Evolutionary conservation across 2,329 filamentous ascomycete genomes (phyloP).

Genomic region (Verticillium zaregamsianum): DNA sequence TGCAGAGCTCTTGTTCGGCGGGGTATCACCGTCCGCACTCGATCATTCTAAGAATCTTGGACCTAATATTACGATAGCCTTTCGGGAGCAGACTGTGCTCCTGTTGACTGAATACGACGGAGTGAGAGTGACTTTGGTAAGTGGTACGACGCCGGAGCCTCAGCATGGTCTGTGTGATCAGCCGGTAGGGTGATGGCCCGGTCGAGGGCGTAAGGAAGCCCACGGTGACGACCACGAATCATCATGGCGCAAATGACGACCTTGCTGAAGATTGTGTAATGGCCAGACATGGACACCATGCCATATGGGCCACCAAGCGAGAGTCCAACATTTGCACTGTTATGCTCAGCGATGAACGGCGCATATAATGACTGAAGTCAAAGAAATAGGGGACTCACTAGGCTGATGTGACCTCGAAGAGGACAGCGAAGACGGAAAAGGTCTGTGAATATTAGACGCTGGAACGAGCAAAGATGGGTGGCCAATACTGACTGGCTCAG

Average conservation of each 20-base stretch:
- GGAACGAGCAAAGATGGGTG: neutral
- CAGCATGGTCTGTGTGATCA: neutral
- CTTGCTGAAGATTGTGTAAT: slow-evolving; percentile 28
- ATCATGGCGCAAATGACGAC: slow-evolving; percentile 32
- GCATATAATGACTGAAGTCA: neutral
- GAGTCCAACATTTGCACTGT: slow-evolving; percentile 30
- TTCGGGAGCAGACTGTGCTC: neutral
- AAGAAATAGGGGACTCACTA: slow-evolving; percentile 19
- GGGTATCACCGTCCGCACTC: no score
- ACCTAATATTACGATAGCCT: neutral
- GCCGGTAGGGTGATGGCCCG: slow-evolving; percentile 24
- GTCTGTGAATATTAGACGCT: slow-evolving; percentile 12
- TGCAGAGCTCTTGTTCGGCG: no score
- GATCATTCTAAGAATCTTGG: no score
- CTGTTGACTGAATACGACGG: neutral
- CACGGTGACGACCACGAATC: slow-evolving; percentile 31
- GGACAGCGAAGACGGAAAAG: slow-evolving; percentile 24
- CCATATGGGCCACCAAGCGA: slow-evolving; percentile 27
- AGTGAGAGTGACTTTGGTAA: neutral
- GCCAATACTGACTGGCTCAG: slow-evolving; percentile 2
- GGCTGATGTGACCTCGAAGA: slow-evolving; percentile 29
- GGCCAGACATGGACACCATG: slow-evolving; percentile 22
- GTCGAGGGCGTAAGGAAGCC: slow-evolving; percentile 28
- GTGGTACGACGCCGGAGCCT: neutral
- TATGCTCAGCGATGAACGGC: neutral